A percentile compares a stretch with the other conserved stretches of the same genome.
Evolutionary conservation across 2,329 filamentous ascomycete species (phyloP).

Genomic region (Chrysosporium keratinophilum): DNA sequence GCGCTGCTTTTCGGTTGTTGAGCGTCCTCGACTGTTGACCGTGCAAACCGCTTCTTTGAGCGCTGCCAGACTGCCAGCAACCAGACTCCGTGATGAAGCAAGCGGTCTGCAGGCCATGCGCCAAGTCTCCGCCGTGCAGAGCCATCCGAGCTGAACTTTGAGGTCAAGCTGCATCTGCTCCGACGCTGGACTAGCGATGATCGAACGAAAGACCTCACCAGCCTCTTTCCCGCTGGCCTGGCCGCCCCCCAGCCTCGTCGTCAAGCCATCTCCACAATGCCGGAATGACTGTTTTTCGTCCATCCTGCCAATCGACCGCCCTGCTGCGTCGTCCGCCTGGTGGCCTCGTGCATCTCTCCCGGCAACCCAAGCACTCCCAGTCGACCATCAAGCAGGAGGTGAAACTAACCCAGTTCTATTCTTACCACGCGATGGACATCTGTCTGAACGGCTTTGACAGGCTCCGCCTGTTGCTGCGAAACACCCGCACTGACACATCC

Average conservation of each 20-base stretch:
- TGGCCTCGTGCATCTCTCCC: not conserved
- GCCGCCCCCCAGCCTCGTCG: not conserved
- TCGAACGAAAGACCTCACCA: not conserved
- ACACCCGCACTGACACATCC: not conserved
- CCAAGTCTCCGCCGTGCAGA: not conserved
- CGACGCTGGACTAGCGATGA: not conserved
- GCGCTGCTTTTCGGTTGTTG: not conserved
- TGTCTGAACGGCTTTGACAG: not conserved
- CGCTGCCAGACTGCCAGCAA: too few species aligned
- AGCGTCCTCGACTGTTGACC: not conserved
- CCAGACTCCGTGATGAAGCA: not conserved
- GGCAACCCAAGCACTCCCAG: not conserved
- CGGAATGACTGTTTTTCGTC: too few species aligned
- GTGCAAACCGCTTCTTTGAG: too few species aligned
- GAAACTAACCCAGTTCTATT: not conserved
- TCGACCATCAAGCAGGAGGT: not conserved
- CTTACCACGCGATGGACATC: not conserved
- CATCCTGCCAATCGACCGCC: too few species aligned
- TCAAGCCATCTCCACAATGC: not conserved
- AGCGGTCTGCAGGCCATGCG: not conserved
- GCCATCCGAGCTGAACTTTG: not conserved
- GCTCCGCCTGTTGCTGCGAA: not conserved
- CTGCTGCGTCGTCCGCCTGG: not conserved
- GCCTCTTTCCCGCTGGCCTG: not conserved
- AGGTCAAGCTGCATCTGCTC: not conserved